Conservation (phyloP, 2,329 filamentous ascomycete genomes). For the Ophiostoma triangulosporum region DNA sequence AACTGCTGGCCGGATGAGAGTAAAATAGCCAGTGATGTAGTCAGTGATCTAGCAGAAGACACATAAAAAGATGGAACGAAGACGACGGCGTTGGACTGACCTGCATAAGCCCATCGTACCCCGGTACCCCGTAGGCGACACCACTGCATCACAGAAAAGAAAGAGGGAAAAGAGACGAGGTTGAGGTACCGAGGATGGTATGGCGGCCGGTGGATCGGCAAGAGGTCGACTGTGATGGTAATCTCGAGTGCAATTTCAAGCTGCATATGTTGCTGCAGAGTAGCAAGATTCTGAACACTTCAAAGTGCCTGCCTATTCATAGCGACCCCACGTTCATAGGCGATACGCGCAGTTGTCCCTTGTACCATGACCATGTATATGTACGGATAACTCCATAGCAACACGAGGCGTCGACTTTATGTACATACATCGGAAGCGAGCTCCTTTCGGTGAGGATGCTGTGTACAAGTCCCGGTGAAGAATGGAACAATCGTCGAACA, state of each 20-base stretch:
- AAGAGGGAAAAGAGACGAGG: neutral
- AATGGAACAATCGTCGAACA: neutral
- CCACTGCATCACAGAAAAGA: neutral
- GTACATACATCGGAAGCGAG: neutral
- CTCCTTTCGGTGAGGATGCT: neutral
- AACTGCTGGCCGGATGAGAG: neutral
- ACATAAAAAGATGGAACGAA: slow-evolving; percentile 7
- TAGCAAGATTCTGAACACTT: neutral
- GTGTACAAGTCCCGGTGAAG: neutral
- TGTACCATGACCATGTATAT: too few species aligned
- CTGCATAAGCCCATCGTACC: slow-evolving; percentile 6
- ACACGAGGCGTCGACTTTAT: too few species aligned
- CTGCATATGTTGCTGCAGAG: neutral
- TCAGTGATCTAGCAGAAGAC: neutral
- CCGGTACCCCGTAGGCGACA: too few species aligned
- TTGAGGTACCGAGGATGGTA: neutral
- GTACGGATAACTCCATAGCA: too few species aligned
- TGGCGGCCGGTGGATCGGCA: neutral
- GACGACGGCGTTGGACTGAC: slow-evolving; percentile 14
- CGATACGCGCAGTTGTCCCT: neutral
- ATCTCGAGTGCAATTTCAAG: neutral
- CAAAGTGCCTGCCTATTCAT: too few species aligned
- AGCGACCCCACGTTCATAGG: too few species aligned
- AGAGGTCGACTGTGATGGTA: neutral
- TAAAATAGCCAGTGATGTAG: too few species aligned